phyloP scores from a whole-genome alignment of 345 rosid genomes.

The Linum tenue region DNA sequence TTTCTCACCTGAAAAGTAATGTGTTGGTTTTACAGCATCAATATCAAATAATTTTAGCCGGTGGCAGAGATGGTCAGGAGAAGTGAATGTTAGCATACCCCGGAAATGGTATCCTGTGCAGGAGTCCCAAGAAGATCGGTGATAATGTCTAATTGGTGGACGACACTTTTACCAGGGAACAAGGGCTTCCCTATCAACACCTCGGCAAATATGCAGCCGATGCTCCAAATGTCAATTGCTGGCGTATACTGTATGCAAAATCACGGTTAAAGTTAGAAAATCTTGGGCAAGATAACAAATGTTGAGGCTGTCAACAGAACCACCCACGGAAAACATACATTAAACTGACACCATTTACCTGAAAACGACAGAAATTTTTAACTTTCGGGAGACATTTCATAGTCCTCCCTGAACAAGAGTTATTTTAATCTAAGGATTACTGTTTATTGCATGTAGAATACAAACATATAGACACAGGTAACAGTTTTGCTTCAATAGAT shows the following conservation, averaged over 20 bases:
- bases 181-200: slow-evolving; percentile 90
- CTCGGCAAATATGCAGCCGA: slow-evolving; percentile 98
- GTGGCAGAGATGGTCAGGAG: slow-evolving; percentile 4
- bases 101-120: slow-evolving; percentile 68
- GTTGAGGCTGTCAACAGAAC: slow-evolving; percentile 14
- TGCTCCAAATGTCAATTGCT: slow-evolving; percentile 95
- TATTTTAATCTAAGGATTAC: slow-evolving; percentile 81
- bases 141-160: slow-evolving; percentile 90
- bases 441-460: slow-evolving; percentile 40
- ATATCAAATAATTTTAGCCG: background rate
- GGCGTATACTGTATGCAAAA: slow-evolving; percentile 77
- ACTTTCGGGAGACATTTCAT: slow-evolving; percentile 96
- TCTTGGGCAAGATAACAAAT: slow-evolving; percentile 2
- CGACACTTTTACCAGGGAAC: slow-evolving; percentile 97
- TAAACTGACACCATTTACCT: slow-evolving; percentile 73
- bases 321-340: slow-evolving; percentile 24
- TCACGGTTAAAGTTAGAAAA: slow-evolving; percentile 19
- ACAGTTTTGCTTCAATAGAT: slow-evolving; percentile 14
- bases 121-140: slow-evolving; percentile 98
- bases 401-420: slow-evolving; percentile 99
- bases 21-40: background rate
- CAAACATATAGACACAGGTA: slow-evolving; percentile 10
- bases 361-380: slow-evolving; percentile 67
- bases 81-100: slow-evolving; percentile 37
- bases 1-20: slow-evolving; percentile 66